Evolutionary conservation across 805 yeast genomes (phyloP).

Genomic region (Blastobotrys attinorum): DNA sequence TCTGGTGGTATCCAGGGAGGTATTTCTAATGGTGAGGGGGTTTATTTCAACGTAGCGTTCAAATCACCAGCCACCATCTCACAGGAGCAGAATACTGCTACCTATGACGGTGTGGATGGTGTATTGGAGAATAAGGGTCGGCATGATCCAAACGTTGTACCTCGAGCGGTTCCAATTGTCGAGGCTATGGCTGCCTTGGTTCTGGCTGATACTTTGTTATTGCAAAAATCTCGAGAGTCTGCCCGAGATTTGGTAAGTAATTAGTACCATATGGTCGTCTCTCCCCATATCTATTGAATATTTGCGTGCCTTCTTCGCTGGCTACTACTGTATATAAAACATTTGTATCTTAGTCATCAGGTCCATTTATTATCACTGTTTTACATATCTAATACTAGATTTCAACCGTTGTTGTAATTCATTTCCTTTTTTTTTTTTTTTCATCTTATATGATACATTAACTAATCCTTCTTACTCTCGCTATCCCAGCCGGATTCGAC

Average conservation of each 20-base stretch:
- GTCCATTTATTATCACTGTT: no score
- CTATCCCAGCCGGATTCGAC: no score
- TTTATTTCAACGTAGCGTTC: constrained; percentile 92
- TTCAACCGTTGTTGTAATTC: no score
- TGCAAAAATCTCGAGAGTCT: constrained; percentile 78
- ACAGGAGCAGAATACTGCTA: constrained; percentile 81
- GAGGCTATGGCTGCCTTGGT: constrained; percentile 98
- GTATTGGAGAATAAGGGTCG: constrained; percentile 92
- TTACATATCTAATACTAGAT: no score
- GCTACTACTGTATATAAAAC: no score
- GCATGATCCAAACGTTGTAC: constrained; percentile 98
- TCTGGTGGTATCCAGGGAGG: constrained; percentile 99
- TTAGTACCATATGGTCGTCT: no score
- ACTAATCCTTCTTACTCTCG: no score
- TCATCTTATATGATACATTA: no score
- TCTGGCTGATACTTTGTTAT: constrained; percentile 72
- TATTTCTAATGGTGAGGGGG: constrained; percentile 90
- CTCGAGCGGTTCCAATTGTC: constrained; percentile 96
- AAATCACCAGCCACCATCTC: constrained; percentile 97
- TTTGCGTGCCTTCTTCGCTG: no score
- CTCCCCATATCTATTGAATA: no score
- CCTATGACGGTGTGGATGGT: constrained; percentile 85
- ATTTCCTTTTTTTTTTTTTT: no score
- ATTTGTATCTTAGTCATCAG: no score
- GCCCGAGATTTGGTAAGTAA: constrained; percentile 26